Evolutionary conservation across 148 eudicot genomes (phyloP), one percentile per base, ranked within the genome.

Genomic region (Rhododendron vialii): DNA sequence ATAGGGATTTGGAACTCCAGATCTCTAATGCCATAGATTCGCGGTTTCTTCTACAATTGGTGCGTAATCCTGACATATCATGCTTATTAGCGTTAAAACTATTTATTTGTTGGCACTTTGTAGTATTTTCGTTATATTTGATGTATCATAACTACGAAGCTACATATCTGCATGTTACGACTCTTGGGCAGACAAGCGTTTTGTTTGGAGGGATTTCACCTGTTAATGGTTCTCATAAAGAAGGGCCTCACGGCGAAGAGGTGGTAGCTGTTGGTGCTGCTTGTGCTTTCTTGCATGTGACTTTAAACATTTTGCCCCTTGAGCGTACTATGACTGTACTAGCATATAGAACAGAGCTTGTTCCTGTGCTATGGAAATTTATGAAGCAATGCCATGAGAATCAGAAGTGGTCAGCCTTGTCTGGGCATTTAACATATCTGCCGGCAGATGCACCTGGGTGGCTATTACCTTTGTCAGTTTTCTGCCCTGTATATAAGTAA

Each of bases 401-500:
- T 88, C 91, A 93, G 80, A 92, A 83, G 43, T 97, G 99, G 99
- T 93, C 96, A 86, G 80, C 91, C 83, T 85, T 97, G 90, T 92
- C 96, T 47, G 92, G 88, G 84, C 90, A 89, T 67, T 91, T 95
- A 36, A 85, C 91, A 87, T 93, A 93, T 86, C 86, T 97, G 84
- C 93, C 95, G 33, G 93, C 86, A 48, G 96, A 95, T 88, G 92
- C 94, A 35, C 96, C 94, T 89, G 99, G 99, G 73, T 97, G 98
- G 98, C 93, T 95, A 86, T 87, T 97, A 84, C 99, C 99, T 51
- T 89, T 97, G 88, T 93, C 98, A 85, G 99, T 92, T 83, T 97
- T 97, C 92, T 97, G 99, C 87, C 99, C 99, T 85, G 90, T 97
- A 53, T 97, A 97, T 83, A 95, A 95, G 99, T 97, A 93, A 90